Evolutionary conservation across 768 basidiomycete genomes (phyloP).

Genomic region (Amanita fuliginea): DNA sequence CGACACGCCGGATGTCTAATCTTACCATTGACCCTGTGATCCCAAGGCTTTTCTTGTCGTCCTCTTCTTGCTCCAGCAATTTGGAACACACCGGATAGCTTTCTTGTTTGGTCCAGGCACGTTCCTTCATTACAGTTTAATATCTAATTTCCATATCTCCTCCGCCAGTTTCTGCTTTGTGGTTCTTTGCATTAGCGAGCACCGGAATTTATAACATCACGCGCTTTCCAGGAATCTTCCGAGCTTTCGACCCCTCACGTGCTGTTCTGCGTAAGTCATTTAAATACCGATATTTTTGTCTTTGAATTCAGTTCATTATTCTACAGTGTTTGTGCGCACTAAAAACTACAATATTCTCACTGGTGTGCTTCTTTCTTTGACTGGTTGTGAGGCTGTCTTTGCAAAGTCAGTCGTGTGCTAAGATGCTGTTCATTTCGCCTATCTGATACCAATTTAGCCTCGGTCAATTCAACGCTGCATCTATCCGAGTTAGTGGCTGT

Average conservation of each 20-base stretch:
- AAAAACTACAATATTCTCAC: constrained; percentile 47
- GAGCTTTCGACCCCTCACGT: constrained; percentile 58
- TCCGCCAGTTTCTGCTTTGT: constrained; percentile 36
- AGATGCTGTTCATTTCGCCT: not conserved
- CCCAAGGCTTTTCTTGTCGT: constrained; percentile 38
- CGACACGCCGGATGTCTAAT: too few species aligned
- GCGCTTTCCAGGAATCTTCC: constrained; percentile 43
- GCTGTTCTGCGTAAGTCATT: constrained; percentile 43
- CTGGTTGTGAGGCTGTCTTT: constrained; percentile 60
- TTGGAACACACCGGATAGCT: constrained; percentile 45
- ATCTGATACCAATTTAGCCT: constrained; percentile 24
- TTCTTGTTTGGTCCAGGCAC: constrained; percentile 44
- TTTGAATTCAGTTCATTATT: not conserved
- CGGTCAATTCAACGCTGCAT: constrained; percentile 53
- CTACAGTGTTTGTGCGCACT: constrained; percentile 53
- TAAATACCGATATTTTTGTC: not conserved
- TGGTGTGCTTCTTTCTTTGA: constrained; percentile 56
- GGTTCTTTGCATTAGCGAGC: constrained; percentile 40
- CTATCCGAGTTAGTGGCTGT: constrained; percentile 36
- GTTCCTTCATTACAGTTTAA: constrained; percentile 7
- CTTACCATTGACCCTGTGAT: not conserved
- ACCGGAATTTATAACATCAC: constrained; percentile 52
- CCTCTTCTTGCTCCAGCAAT: constrained; percentile 48
- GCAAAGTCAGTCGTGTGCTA: constrained; percentile 36
- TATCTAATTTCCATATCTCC: not conserved